These are phyloP conservation scores for Fraxinus angustifolia DNA, from an alignment of 305 asterid species.

Conservation along the genomic window DNA sequence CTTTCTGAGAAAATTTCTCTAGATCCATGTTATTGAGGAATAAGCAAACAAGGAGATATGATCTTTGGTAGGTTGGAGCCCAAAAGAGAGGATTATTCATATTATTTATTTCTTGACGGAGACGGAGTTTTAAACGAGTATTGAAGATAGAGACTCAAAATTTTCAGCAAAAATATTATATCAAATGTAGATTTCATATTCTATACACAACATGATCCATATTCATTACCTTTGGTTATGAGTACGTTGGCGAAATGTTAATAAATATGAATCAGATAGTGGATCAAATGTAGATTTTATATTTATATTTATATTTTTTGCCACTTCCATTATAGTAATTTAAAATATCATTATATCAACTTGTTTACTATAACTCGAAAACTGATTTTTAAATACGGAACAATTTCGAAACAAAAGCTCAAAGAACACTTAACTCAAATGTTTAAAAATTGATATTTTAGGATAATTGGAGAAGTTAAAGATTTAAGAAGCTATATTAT, in stretches of 20 bases:
- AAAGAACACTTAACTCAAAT: no score
- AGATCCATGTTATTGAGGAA: neutral
- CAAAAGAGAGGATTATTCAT: neutral
- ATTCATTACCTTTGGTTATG: neutral
- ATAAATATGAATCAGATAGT: no score
- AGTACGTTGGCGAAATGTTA: neutral
- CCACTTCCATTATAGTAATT: no score
- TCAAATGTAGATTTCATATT: neutral
- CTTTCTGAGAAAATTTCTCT: conserved; percentile 24
- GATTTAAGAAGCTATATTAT: no score
- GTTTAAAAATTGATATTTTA: no score
- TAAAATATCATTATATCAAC: no score
- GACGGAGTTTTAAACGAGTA: neutral
- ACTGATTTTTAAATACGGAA: no score
- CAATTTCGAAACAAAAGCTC: no score
- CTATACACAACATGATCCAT: neutral
- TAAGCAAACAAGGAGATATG: neutral
- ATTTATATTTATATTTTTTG: no score
- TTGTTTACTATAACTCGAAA: no score
- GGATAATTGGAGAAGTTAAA: no score
- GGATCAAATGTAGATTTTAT: no score
- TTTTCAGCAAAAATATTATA: neutral
- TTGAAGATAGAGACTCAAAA: neutral
- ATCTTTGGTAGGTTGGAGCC: neutral
- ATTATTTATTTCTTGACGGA: neutral